Base-by-base conservation (phyloP, 768 basidiomycete species). In the Boletus sp. region DNA sequence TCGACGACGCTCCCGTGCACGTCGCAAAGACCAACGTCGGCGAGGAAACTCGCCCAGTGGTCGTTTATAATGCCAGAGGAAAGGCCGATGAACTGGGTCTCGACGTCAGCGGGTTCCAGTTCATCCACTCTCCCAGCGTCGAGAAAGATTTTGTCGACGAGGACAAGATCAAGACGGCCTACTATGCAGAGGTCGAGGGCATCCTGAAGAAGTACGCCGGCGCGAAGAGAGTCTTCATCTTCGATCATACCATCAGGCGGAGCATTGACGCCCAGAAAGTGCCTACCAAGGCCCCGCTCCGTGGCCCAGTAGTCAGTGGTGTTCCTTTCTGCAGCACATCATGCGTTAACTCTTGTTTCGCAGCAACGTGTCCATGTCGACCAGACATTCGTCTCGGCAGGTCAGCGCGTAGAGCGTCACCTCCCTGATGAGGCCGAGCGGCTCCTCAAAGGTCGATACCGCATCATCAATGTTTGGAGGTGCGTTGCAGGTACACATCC, bases 391-490 rank as follows among this genome's bases (percentile, higher is more conserved):
- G 58, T 59, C 5, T 70, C 78, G 0, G 68, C 71, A 7, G 64
- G 71, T n/a, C 57, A 60, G 18, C 76, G 79, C 6, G 77, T 80
- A 0, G 61, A 70, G 28, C 57, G 65, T 15, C 77, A 79, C 45
- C 72, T 75, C 20, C 69, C 70, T 5, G 72, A 69, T 11, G 78
- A 80, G 29, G 79, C 77, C 1, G 75, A 77, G 55, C 71, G 70
- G 15, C 71, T 79, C 18, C 68, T 80, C 52, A 68, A 75, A 56
- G 65, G 70, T 12, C 76, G 78, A 51, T 70, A 72, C 33, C 76
- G 75, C 48, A 77, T 79, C 62, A 77, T 80, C 64, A 80, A 80
- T 60, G 73, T 79, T 42, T 78, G 78, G 78, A 75, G 78, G 60
- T 67, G 9, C 45, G 59, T 45, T 14, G 4, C n/a, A 9, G 10